These are phyloP conservation scores for Pythium coloratum DNA, from an alignment of 352 stramenopile species.

Conservation along the genomic window DNA sequence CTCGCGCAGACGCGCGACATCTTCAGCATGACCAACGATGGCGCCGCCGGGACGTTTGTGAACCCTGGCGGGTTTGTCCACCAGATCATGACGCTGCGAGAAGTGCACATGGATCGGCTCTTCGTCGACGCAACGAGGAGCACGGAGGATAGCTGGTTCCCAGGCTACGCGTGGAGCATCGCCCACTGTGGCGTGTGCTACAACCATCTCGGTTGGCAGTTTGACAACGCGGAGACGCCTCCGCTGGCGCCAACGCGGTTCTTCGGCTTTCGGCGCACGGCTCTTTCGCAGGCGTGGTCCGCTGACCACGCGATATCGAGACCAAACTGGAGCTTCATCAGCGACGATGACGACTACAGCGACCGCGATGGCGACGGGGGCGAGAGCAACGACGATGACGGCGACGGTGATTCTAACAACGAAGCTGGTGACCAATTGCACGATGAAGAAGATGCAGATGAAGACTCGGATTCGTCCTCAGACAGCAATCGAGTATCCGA, in stretches of 20 bases:
- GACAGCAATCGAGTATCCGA: conserved; percentile 3
- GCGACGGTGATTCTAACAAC: neutral
- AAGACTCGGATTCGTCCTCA: conserved; percentile 10
- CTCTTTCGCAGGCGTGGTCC: conserved; percentile 44
- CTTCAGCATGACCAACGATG: conserved; percentile 71
- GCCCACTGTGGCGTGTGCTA: conserved; percentile 68
- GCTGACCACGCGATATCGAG: neutral
- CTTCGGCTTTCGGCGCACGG: conserved; percentile 66
- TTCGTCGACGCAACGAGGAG: conserved; percentile 47
- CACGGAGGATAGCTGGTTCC: conserved; percentile 78
- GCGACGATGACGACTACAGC: conserved; percentile 10
- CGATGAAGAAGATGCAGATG: neutral
- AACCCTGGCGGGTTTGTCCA: conserved; percentile 78
- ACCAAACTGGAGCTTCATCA: conserved; percentile 10
- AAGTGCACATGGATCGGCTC: conserved; percentile 45
- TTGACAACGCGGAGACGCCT: conserved; percentile 43
- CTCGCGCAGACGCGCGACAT: conserved; percentile 74
- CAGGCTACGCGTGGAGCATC: conserved; percentile 81
- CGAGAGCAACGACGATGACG: conserved; percentile 4
- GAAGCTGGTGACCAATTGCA: neutral
- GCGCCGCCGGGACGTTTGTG: conserved; percentile 71
- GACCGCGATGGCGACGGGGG: neutral
- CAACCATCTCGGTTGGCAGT: conserved; percentile 78
- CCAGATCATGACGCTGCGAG: conserved; percentile 75
- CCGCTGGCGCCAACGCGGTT: conserved; percentile 40